phyloP scores from a whole-genome alignment of 371 early-diverging fungal species.

The Batkoa obscura region DNA sequence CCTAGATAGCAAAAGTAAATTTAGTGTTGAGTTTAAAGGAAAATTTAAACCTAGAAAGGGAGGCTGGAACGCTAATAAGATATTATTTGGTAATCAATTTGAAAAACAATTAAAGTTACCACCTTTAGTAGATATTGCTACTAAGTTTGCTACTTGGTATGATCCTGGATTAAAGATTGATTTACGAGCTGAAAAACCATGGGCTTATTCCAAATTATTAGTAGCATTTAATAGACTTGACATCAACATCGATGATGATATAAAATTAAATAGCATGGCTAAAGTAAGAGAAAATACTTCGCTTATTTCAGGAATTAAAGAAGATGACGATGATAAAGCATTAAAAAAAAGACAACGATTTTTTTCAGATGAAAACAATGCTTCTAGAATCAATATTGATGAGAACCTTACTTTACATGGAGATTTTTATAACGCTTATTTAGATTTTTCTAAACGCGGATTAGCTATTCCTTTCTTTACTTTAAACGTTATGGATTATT shows the following conservation, averaged over 20 bases:
- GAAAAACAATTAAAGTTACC: neutral
- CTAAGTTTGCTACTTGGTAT: neutral
- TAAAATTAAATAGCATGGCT: neutral
- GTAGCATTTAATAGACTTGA: neutral
- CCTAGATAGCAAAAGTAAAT: neutral
- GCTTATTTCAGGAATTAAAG: neutral
- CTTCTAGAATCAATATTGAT: neutral
- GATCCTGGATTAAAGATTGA: slow-evolving; percentile 1
- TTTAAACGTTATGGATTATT: neutral
- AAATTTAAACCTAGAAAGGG: neutral
- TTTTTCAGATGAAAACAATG: neutral
- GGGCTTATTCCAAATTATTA: neutral
- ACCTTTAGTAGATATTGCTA: neutral
- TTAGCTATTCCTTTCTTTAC: neutral
- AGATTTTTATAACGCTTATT: neutral
- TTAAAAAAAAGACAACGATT: neutral
- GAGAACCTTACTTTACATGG: neutral
- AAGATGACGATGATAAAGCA: neutral
- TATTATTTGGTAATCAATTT: slow-evolving; percentile 2
- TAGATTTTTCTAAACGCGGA: neutral
- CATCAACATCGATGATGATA: neutral
- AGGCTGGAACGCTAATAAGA: neutral
- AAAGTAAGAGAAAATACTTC: neutral
- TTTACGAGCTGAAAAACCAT: neutral
- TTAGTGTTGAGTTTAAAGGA: neutral